A percentile compares a stretch with the other conserved stretches of the same genome.
These are phyloP conservation scores for Geranomyces michiganensis DNA, from an alignment of 192 early-diverging fungal species.

Conservation along the genomic window DNA sequence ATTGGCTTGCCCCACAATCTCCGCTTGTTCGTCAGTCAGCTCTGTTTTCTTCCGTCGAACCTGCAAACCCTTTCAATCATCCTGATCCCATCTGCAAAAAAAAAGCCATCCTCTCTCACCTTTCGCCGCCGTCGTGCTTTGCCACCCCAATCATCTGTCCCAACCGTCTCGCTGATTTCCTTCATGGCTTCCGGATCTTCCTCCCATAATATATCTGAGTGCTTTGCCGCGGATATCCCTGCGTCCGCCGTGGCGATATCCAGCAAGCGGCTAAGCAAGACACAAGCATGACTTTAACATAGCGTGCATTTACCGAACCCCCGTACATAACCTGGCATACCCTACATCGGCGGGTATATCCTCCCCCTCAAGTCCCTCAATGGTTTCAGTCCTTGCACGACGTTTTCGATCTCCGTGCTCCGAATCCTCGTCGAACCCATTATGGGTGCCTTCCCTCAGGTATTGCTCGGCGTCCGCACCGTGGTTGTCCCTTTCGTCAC, in stretches of 20 bases:
- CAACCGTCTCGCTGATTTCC: slow-evolving; percentile 20
- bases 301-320: neutral
- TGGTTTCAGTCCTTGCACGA: no score
- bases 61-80: neutral
- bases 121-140: slow-evolving; percentile 1
- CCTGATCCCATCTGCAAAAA: neutral
- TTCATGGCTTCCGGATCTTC: slow-evolving; percentile 37
- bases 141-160: slow-evolving; percentile 28
- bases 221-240: slow-evolving; percentile 10
- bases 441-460: no score
- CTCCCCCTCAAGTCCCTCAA: neutral
- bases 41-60: slow-evolving; percentile 2
- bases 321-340: neutral
- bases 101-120: slow-evolving; percentile 8
- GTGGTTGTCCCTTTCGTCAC: no score
- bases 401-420: no score
- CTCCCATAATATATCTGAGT: slow-evolving; percentile 34
- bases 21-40: slow-evolving; percentile 52
- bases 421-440: no score
- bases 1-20: slow-evolving; percentile 78
- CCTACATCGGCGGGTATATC: slow-evolving; percentile 30
- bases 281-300: no score
- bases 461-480: no score
- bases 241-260: slow-evolving; percentile 33
- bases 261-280: slow-evolving; percentile 21